Conservation (phyloP, 306 rosid genomes). For the Prunus padus region DNA sequence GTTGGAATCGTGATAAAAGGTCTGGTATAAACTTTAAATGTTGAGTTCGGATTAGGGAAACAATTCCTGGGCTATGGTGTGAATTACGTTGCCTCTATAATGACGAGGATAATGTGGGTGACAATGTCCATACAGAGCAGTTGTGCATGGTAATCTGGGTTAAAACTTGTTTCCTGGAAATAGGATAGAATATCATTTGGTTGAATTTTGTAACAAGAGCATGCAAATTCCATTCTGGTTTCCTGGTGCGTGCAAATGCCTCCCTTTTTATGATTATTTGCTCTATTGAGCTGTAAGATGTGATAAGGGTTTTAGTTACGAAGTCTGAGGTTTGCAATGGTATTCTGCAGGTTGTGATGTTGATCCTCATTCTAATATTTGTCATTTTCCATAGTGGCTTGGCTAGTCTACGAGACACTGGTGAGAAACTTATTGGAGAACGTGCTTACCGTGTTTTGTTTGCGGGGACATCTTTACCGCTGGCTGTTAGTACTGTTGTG, state of each 20-base stretch:
- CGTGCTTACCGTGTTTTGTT: constrained; percentile 91
- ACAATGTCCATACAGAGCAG: neutral
- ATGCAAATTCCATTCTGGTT: neutral
- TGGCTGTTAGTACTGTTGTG: constrained; percentile 88
- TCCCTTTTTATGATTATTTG: neutral
- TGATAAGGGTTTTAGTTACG: neutral
- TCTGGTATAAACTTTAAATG: neutral
- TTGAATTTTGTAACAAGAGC: neutral
- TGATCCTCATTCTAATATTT: constrained; percentile 64
- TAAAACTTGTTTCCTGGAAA: neutral
- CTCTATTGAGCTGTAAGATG: neutral
- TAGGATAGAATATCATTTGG: neutral
- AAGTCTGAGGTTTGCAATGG: constrained; percentile 30
- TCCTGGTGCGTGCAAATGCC: neutral
- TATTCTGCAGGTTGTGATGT: constrained; percentile 74
- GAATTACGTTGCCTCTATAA: neutral
- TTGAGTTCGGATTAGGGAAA: neutral
- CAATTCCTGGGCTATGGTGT: neutral
- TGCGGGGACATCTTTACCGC: constrained; percentile 83
- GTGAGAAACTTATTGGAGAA: constrained; percentile 89
- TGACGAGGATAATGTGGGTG: neutral
- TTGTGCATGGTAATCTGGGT: neutral
- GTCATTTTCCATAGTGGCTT: constrained; percentile 84
- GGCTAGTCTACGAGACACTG: constrained; percentile 76
- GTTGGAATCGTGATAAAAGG: neutral